phyloP scores from a whole-genome alignment of 108 stramenopile genomes.

The Nannochloropsis granulata region DNA sequence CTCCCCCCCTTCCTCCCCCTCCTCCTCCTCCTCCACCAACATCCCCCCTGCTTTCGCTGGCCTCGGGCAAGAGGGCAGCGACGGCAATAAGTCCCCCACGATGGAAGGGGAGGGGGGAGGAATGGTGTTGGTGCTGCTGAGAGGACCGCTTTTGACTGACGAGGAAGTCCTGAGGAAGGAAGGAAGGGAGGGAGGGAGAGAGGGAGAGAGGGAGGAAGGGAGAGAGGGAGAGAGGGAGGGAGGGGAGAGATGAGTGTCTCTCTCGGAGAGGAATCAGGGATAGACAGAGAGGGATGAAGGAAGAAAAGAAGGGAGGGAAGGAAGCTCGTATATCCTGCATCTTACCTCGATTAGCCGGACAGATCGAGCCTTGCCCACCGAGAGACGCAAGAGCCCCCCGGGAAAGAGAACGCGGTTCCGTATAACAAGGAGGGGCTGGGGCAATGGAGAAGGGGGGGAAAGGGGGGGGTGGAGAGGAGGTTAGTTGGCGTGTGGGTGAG shows the following conservation, averaged over 20 bases:
- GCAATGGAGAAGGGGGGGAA: not conserved
- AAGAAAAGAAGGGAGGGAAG: no score
- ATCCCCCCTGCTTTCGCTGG: conserved; percentile 6
- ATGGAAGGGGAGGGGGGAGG: not conserved
- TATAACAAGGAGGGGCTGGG: conserved; percentile 8
- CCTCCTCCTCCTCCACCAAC: not conserved
- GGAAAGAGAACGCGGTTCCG: conserved; percentile 22
- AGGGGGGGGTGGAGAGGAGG: not conserved
- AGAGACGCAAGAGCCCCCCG: conserved; percentile 12
- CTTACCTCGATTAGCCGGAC: conserved; percentile 3
- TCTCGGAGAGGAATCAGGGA: not conserved
- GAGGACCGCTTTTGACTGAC: not conserved
- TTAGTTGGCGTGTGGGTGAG: not conserved
- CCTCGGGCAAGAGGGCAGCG: not conserved
- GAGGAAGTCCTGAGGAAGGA: not conserved
- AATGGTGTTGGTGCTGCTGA: not conserved
- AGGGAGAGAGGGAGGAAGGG: no score
- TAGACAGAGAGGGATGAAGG: not conserved
- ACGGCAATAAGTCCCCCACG: not conserved
- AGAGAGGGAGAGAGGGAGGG: no score
- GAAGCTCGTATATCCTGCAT: not conserved
- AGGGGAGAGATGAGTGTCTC: not conserved
- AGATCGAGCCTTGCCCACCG: conserved; percentile 6
- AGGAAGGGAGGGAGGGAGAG: no score
- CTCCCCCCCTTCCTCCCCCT: not conserved